Evolutionary conservation across 495 filamentous ascomycete genomes (phyloP).

Genomic region (Tuber aestivum): DNA sequence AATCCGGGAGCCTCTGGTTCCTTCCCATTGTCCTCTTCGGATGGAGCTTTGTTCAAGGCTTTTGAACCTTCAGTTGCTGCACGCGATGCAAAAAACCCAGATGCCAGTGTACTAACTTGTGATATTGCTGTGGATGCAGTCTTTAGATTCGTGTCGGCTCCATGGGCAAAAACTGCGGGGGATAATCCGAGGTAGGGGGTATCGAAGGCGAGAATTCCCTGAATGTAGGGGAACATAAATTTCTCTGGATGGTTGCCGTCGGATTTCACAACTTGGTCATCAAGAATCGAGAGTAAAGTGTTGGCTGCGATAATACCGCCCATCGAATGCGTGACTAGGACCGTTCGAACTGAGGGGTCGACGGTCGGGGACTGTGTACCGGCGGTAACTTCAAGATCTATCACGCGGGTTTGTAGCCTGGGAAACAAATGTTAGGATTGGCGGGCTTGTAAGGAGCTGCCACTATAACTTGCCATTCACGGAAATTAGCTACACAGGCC

Average conservation of each 20-base stretch:
- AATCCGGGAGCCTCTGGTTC: constrained; percentile 33
- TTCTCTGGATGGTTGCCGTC: constrained; percentile 39
- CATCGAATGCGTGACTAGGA: constrained; percentile 91
- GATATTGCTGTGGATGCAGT: constrained; percentile 63
- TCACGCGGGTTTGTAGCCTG: constrained; percentile 86
- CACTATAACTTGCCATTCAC: constrained; percentile 63
- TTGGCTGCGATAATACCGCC: constrained; percentile 95
- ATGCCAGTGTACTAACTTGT: constrained; percentile 50
- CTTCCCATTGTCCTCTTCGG: constrained; percentile 24
- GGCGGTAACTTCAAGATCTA: constrained; percentile 83
- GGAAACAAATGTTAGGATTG: constrained; percentile 13
- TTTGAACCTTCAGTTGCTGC: constrained; percentile 30
- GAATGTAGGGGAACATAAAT: constrained; percentile 63
- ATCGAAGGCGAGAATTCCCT: constrained; percentile 88
- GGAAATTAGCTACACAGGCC: constrained; percentile 71
- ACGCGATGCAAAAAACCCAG: constrained; percentile 23
- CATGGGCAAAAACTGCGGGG: constrained; percentile 80
- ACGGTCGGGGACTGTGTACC: constrained; percentile 79
- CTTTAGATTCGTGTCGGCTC: constrained; percentile 78
- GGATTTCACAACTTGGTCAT: constrained; percentile 39
- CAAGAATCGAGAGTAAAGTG: constrained; percentile 55
- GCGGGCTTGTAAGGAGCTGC: neutral
- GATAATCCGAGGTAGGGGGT: constrained; percentile 89
- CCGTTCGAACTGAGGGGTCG: constrained; percentile 76
- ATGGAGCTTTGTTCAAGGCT: constrained; percentile 13